Evolutionary conservation across 1,139 yeast genomes (phyloP).

Genomic region (Yamadazyma kanchanaburiensis): DNA sequence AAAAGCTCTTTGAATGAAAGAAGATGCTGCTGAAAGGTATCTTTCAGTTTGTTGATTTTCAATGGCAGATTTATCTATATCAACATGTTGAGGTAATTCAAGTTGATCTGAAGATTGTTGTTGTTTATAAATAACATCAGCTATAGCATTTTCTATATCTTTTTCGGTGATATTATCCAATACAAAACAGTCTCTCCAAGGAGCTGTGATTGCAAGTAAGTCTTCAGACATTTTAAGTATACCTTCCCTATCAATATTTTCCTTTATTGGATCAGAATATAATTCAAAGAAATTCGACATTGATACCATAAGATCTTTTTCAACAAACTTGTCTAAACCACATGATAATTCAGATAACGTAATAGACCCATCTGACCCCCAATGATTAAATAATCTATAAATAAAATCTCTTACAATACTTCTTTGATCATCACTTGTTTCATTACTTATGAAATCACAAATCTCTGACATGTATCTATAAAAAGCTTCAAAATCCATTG

Average conservation of each 20-base stretch:
- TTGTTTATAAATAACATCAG: constrained; percentile 49
- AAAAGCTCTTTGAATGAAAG: constrained; percentile 81
- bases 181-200: constrained; percentile 69
- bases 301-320: constrained; percentile 72
- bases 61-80: constrained; percentile 59
- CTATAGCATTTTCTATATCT: constrained; percentile 62
- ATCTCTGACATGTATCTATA: constrained; percentile 72
- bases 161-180: constrained; percentile 60
- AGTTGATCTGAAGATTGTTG: constrained; percentile 16
- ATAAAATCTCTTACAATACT: constrained; percentile 40
- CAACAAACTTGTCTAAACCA: constrained; percentile 70
- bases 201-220: constrained; percentile 72
- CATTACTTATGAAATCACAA: constrained; percentile 67
- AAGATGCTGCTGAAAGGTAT: constrained; percentile 83
- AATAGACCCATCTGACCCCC: constrained; percentile 61
- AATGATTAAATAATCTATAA: constrained; percentile 59
- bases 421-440: constrained; percentile 21
- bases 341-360: constrained; percentile 65
- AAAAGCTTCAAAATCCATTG: constrained; percentile 73
- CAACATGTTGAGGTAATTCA: constrained; percentile 54
- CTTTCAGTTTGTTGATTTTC: constrained; percentile 74
- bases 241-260: constrained; percentile 71
- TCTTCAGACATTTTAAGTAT: constrained; percentile 87
- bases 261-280: constrained; percentile 59
- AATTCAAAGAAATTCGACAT: constrained; percentile 77